Evolutionary conservation across 495 filamentous ascomycete genomes (phyloP), one percentile per base, ranked within the genome.

Genomic region (Aspergillus sparsus): DNA sequence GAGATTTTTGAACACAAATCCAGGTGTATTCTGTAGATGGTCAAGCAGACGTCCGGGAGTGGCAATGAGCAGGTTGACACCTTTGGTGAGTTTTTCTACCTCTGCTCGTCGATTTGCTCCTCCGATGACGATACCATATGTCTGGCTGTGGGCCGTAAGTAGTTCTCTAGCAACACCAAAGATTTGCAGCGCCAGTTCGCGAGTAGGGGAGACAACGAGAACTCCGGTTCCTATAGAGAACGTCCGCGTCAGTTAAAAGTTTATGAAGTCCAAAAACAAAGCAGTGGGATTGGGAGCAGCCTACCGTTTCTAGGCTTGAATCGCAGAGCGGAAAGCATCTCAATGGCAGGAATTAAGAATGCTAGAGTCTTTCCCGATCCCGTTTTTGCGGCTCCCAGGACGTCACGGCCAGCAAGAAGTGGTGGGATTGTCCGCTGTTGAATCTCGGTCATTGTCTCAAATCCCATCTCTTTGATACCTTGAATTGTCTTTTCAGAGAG

Each of bases 361-460:
- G 93, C 87, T 47, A 98, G 73, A 2, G 94, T 98, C 80, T 98
- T 98, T 67, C 94, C 94, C 13, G 89, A 93, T 8, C 94, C 94
- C 0, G 94, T 98, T 80, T 98, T 98, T 39, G 94, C 94, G 32
- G 94, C 94, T 63, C 95, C 94, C 32, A 98, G 84, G 32, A 98
- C 92, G 77, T 98, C 94, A 69, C 88, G 86, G 32, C 94, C 94
- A 41, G 92, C 91, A 60, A 97, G 80, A 18, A 94, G 75, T 6
- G 93, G 91, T 3, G 94, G 93, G 44, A 97, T 96, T 6, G 87
- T 90, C 61, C 89, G 82, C 58, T 87, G 84, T 71, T 98, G 94
- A 61, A 98, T 97, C 71, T 96, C 92, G 1, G 94, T 98, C 94
- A 98, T 96, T 15, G 83, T 91, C 67, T 89, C 86, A 71, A 97